Percentiles rank a stretch among this genome's conserved stretches.
phyloP scores from a whole-genome alignment of 305 asterid species.

The Solanum hybrid region DNA sequence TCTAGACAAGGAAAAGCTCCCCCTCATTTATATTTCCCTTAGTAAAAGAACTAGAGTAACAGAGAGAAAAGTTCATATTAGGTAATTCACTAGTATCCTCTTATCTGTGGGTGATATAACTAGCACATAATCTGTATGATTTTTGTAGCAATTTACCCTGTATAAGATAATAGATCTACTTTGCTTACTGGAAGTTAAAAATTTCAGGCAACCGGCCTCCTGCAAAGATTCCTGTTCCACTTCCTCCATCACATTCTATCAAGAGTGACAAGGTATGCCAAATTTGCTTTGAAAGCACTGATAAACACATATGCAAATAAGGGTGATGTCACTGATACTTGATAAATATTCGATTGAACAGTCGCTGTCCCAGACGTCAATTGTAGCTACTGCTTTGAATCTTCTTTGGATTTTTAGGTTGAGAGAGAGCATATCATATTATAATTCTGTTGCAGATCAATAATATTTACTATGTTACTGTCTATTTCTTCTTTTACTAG shows the following conservation, averaged over 20 bases:
- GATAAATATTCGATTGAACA: background rate
- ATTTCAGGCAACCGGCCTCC: constrained; percentile 76
- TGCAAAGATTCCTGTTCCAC: constrained; percentile 91
- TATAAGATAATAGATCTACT: background rate
- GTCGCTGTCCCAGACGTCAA: background rate
- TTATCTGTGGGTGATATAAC: background rate
- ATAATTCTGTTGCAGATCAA: background rate
- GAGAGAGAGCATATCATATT: background rate
- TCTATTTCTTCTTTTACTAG: constrained; percentile 31
- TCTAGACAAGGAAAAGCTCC: background rate
- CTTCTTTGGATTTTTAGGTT: background rate
- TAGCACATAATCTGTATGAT: background rate
- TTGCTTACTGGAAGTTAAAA: constrained; percentile 4
- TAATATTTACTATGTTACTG: background rate
- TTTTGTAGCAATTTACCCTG: constrained; percentile 3
- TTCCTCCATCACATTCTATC: constrained; percentile 52
- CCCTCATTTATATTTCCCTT: background rate
- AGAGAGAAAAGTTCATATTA: background rate
- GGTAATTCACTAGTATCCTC: background rate
- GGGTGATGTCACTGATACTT: background rate
- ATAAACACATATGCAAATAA: background rate
- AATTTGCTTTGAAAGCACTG: background rate
- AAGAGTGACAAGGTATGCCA: constrained; percentile 66
- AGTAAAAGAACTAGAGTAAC: background rate
- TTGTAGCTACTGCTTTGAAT: background rate